Evolutionary conservation across 495 filamentous ascomycete species (phyloP).

Genomic region (Tuber microsphaerosporum): DNA sequence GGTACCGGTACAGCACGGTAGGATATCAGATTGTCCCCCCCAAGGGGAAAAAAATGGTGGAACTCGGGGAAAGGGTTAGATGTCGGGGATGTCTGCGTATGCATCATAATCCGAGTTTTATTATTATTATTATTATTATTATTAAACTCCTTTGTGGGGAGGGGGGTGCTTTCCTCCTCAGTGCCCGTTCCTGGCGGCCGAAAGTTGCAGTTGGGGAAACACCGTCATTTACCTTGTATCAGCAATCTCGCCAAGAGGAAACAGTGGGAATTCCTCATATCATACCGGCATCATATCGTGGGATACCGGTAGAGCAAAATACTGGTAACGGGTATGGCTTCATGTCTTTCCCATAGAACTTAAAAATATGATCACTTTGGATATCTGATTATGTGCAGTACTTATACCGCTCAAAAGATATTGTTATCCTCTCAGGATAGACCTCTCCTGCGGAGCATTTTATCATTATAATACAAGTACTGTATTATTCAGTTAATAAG

Average conservation of each 20-base stretch:
- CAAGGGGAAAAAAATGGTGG: not conserved
- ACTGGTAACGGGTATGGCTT: not conserved
- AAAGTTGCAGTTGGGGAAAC: not conserved
- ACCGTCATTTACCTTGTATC: not conserved
- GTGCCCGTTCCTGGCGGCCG: not conserved
- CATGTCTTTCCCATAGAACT: not conserved
- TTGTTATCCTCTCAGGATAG: not conserved
- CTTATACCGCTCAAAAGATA: not conserved
- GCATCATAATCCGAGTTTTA: constrained; percentile 2
- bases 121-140: too few relatives aligned
- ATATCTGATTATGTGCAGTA: not conserved
- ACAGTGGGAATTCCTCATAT: not conserved
- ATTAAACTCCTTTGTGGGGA: too few relatives aligned
- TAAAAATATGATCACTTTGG: not conserved
- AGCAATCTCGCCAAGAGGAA: not conserved
- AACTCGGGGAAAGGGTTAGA: not conserved
- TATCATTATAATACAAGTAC: too few relatives aligned
- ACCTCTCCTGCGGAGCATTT: not conserved
- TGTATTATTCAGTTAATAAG: not conserved
- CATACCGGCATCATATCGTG: too few relatives aligned
- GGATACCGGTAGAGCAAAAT: not conserved
- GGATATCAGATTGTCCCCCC: not conserved
- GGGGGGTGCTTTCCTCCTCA: not conserved
- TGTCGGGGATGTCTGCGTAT: not conserved
- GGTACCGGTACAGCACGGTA: not conserved